These are phyloP conservation scores for Nemania sp. DNA, from an alignment of 2,329 filamentous ascomycete genomes.

Conservation along the genomic window DNA sequence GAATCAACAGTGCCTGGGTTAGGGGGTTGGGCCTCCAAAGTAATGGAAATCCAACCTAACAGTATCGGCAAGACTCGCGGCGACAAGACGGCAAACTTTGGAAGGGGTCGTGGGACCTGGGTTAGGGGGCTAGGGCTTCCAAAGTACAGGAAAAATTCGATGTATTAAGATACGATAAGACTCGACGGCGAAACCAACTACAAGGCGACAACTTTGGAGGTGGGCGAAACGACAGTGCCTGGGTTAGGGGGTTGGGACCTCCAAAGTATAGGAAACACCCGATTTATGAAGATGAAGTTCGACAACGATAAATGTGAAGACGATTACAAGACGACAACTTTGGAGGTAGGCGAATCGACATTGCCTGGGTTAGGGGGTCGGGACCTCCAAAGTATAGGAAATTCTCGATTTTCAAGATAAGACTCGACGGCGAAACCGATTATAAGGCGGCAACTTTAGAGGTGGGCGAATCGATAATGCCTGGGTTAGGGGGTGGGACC, in stretches of 20 bases:
- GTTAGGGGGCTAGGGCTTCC: neutral
- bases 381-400: neutral
- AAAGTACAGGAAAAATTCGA: neutral
- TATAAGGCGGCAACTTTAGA: neutral
- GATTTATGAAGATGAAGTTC: too few species aligned
- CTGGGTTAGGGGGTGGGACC: neutral
- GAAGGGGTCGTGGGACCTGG: neutral
- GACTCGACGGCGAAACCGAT: too few species aligned
- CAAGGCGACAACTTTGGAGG: neutral
- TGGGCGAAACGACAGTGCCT: neutral
- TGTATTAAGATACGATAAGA: too few species aligned
- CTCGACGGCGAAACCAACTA: too few species aligned
- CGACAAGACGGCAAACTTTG: neutral
- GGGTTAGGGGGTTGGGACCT: constrained; percentile 5
- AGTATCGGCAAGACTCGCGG: too few species aligned
- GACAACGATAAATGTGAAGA: too few species aligned
- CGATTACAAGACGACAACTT: neutral
- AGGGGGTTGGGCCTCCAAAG: constrained; percentile 8
- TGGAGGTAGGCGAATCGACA: neutral
- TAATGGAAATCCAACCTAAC: neutral
- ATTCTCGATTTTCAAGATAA: neutral
- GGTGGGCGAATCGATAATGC: neutral
- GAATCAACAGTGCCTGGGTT: constrained; percentile 9
- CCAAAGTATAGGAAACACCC: neutral
- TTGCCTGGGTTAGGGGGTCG: neutral